Percentiles rank a stretch among this genome's conserved stretches.
phyloP scores from a whole-genome alignment of 768 basidiomycete species.

The Pseudohyphozyma bogoriensis region DNA sequence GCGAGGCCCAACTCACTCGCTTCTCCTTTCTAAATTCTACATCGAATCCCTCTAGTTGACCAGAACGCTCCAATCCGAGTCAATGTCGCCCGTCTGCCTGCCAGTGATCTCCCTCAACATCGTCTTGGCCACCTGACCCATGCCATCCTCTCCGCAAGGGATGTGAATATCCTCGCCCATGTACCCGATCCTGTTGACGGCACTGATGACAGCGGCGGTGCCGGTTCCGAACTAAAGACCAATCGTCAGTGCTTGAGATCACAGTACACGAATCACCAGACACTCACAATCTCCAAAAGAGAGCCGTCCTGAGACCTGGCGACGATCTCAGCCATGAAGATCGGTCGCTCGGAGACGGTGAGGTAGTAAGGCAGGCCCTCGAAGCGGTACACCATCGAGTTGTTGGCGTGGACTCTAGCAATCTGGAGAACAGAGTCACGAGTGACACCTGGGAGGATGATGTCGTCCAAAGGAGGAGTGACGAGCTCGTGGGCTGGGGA shows the following conservation, averaged over 20 bases:
- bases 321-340: constrained; percentile 52
- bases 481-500: constrained; percentile 52
- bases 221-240: constrained; percentile 85
- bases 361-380: constrained; percentile 44
- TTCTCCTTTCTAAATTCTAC: too few species aligned
- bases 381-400: constrained; percentile 36
- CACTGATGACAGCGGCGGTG: constrained; percentile 62
- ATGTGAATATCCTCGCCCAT: constrained; percentile 48
- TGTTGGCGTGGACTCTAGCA: constrained; percentile 49
- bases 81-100: constrained; percentile 42
- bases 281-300: constrained; percentile 70
- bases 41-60: too few species aligned
- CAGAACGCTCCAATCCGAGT: constrained; percentile 15
- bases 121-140: constrained; percentile 8
- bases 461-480: constrained; percentile 79
- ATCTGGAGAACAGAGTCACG: constrained; percentile 64
- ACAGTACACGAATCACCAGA: too few species aligned
- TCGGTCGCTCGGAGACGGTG: constrained; percentile 47
- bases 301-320: constrained; percentile 46
- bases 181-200: constrained; percentile 60
- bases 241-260: too few species aligned
- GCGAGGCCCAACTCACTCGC: too few species aligned
- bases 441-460: constrained; percentile 81
- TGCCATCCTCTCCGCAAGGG: constrained; percentile 10
- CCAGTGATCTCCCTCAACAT: constrained; percentile 50